These are phyloP conservation scores for Coemansia sp. DNA, from an alignment of 192 early-diverging fungal species.

Conservation along the genomic window DNA sequence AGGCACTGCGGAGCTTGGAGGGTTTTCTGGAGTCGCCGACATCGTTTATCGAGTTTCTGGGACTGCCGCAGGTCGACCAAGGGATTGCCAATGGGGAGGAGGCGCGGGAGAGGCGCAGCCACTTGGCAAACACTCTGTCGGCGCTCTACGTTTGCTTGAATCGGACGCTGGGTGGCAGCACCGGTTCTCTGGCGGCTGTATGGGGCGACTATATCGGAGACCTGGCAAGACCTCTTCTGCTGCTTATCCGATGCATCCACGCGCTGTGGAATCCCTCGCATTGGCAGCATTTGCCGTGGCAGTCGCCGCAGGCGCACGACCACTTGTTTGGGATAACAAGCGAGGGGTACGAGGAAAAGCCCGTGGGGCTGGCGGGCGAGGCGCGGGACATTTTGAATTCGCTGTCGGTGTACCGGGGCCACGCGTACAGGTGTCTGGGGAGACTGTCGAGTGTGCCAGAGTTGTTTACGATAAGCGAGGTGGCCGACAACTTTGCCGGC, in stretches of 20 bases:
- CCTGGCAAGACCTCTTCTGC: conserved; percentile 19
- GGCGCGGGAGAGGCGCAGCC: conserved; percentile 11
- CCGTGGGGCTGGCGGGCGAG: too few species aligned
- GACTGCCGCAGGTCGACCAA: conserved; percentile 26
- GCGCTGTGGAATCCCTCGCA: conserved; percentile 36
- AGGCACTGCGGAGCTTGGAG: conserved; percentile 13
- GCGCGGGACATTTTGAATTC: conserved; percentile 14
- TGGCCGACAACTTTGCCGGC: conserved; percentile 26
- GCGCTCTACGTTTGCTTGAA: conserved; percentile 31
- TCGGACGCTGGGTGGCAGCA: conserved; percentile 23
- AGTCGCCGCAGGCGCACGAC: conserved; percentile 14
- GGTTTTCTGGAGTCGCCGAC: conserved; percentile 26
- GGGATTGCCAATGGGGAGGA: conserved; percentile 3
- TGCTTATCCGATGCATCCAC: conserved; percentile 33
- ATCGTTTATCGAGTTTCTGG: conserved; percentile 21
- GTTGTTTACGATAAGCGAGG: not conserved
- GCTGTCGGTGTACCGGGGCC: conserved; percentile 19
- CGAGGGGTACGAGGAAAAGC: not conserved
- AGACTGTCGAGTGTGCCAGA: conserved; percentile 15
- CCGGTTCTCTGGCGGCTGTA: conserved; percentile 14
- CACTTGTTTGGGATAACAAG: conserved; percentile 25
- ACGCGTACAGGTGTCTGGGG: conserved; percentile 39
- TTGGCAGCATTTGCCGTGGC: conserved; percentile 26
- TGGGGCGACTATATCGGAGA: conserved; percentile 34
- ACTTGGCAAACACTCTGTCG: conserved; percentile 14